Conservation (phyloP, 169 alveolate species). For the Eimeria acervulina region DNA sequence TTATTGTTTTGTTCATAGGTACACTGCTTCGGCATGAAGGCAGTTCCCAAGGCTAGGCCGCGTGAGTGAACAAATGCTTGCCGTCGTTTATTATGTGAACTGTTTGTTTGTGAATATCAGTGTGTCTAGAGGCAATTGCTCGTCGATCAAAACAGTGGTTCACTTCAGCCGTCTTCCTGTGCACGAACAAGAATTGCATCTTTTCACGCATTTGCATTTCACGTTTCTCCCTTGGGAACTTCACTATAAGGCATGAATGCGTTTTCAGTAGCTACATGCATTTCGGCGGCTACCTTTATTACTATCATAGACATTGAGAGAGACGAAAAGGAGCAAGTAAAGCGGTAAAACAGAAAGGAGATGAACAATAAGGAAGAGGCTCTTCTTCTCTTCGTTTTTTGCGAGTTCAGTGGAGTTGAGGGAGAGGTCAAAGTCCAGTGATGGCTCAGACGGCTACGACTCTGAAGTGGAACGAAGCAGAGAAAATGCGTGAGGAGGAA, state of each 20-base stretch:
- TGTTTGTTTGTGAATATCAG: neutral
- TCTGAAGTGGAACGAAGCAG: neutral
- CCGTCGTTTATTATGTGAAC: neutral
- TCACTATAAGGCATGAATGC: too few relatives aligned
- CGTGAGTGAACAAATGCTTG: neutral
- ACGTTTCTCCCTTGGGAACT: too few relatives aligned
- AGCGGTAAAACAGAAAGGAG: too few relatives aligned
- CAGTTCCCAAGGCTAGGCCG: neutral
- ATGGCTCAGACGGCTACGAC: constrained; percentile 15
- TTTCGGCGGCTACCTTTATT: too few relatives aligned
- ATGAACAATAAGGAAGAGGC: neutral
- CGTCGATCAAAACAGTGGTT: too few relatives aligned
- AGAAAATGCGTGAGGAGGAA: neutral
- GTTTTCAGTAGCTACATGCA: too few relatives aligned
- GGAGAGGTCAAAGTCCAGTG: constrained; percentile 42
- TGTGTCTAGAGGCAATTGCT: too few relatives aligned
- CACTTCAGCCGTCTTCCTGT: too few relatives aligned
- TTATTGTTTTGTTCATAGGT: neutral
- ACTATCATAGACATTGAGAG: too few relatives aligned
- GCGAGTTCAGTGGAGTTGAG: constrained; percentile 2
- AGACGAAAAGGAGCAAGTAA: too few relatives aligned
- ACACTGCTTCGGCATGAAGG: neutral
- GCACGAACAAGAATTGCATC: too few relatives aligned
- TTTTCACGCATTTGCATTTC: too few relatives aligned
- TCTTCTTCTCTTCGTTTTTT: neutral